A percentile compares a stretch with the other conserved stretches of the same genome.
These are phyloP conservation scores for Aspergillus cavernicola DNA, from an alignment of 495 filamentous ascomycete species.

Conservation along the genomic window DNA sequence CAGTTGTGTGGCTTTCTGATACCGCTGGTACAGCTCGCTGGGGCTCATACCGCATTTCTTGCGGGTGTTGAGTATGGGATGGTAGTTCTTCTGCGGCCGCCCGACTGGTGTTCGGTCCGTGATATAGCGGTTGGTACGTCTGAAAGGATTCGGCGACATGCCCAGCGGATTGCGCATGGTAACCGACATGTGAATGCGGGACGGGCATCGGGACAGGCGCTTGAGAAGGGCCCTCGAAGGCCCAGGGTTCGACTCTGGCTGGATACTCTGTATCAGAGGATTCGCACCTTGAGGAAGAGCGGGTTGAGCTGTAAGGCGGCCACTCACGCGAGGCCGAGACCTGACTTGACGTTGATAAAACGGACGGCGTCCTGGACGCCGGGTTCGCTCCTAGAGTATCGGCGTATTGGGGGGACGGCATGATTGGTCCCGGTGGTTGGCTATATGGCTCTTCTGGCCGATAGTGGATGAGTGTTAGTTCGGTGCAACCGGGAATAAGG, in stretches of 20 bases:
- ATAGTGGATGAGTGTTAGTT: background rate
- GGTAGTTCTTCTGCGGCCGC: constrained; percentile 10
- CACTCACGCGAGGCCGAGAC: constrained; percentile 20
- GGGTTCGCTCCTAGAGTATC: constrained; percentile 15
- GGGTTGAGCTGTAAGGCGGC: constrained; percentile 19
- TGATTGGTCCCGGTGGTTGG: constrained; percentile 12
- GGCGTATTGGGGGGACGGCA: constrained; percentile 18
- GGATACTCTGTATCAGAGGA: constrained; percentile 21
- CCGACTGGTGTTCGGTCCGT: constrained; percentile 5
- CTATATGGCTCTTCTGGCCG: constrained; percentile 16
- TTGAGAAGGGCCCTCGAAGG: constrained; percentile 19
- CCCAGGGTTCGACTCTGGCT: constrained; percentile 19
- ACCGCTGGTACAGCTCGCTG: constrained; percentile 19
- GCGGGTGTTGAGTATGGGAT: constrained; percentile 6
- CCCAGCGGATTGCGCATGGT: background rate
- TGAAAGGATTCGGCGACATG: constrained; percentile 14
- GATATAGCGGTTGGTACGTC: constrained; percentile 16
- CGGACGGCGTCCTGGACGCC: constrained; percentile 20
- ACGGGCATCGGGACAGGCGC: constrained; percentile 11
- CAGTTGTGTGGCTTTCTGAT: constrained; percentile 11
- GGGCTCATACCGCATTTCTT: constrained; percentile 6
- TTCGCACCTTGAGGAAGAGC: constrained; percentile 19
- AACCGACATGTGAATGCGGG: constrained; percentile 12
- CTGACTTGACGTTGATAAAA: constrained; percentile 17
- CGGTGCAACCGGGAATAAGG: no score